Percentiles rank a stretch among this genome's conserved stretches.
Evolutionary conservation across 108 stramenopile genomes (phyloP).

Genomic region (Fistulifera pelliculosa): DNA sequence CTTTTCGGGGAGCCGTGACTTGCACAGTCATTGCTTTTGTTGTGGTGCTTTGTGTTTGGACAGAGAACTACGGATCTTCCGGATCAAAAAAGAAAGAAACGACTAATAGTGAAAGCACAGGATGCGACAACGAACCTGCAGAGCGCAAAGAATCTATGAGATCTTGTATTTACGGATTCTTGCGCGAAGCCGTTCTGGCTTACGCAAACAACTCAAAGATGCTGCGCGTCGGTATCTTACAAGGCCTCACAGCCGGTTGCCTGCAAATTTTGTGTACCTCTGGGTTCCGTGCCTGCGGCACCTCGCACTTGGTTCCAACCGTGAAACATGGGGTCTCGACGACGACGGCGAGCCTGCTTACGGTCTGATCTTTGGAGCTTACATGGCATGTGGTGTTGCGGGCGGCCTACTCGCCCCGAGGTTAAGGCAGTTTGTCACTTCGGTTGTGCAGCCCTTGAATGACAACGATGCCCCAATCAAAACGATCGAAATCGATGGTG

Average conservation of each 20-base stretch:
- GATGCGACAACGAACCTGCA: not conserved
- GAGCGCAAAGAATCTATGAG: not conserved
- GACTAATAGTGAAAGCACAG: not conserved
- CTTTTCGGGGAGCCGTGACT: constrained; percentile 74
- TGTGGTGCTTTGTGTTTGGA: constrained; percentile 48
- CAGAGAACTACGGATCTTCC: constrained; percentile 71
- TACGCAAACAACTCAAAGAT: constrained; percentile 32
- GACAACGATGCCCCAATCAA: constrained; percentile 12
- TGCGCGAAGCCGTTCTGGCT: constrained; percentile 22
- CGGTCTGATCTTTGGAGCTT: constrained; percentile 70
- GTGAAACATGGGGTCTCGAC: constrained; percentile 28
- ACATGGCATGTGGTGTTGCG: constrained; percentile 68
- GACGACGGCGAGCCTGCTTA: constrained; percentile 40
- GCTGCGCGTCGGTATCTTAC: constrained; percentile 47
- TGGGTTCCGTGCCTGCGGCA: constrained; percentile 61
- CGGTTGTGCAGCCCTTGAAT: constrained; percentile 21
- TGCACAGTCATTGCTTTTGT: constrained; percentile 53
- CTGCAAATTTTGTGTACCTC: constrained; percentile 69
- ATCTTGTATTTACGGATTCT: constrained; percentile 1
- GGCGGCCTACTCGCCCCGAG: constrained; percentile 48
- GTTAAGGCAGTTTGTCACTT: constrained; percentile 20
- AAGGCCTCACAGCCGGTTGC: constrained; percentile 65
- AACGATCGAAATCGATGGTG: constrained; percentile 24
- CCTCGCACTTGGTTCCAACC: constrained; percentile 18
- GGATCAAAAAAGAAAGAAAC: not conserved